Evolutionary conservation across 768 basidiomycete genomes (phyloP).

Genomic region (Nidula microcarpa): DNA sequence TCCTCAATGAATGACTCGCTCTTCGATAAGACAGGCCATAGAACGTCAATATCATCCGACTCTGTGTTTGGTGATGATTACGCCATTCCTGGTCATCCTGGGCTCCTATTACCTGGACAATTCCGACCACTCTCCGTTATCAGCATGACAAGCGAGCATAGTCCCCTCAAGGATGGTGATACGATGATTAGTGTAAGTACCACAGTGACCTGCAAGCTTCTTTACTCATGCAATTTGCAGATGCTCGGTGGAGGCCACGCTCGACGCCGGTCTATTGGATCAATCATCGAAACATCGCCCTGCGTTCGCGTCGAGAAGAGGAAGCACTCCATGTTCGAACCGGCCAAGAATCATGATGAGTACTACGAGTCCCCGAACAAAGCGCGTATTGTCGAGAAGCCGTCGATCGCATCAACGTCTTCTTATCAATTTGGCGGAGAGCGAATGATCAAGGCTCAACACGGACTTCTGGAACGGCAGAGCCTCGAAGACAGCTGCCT

Average conservation of each 20-base stretch:
- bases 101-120: slow-evolving; percentile 41
- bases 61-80: slow-evolving; percentile 60
- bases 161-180: slow-evolving; percentile 64
- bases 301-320: slow-evolving; percentile 64
- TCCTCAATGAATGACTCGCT: slow-evolving; percentile 48
- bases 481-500: slow-evolving; percentile 67
- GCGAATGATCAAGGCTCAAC: slow-evolving; percentile 62
- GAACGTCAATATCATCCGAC: slow-evolving; percentile 49
- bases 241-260: slow-evolving; percentile 81
- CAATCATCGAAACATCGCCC: slow-evolving; percentile 66
- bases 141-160: slow-evolving; percentile 47
- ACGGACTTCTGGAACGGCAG: slow-evolving; percentile 59
- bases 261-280: slow-evolving; percentile 63
- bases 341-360: slow-evolving; percentile 20
- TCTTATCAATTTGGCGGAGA: slow-evolving; percentile 66
- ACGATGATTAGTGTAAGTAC: slow-evolving; percentile 74
- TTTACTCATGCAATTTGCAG: slow-evolving; percentile 24
- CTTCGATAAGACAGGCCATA: slow-evolving; percentile 60
- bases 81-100: slow-evolving; percentile 23
- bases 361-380: slow-evolving; percentile 39
- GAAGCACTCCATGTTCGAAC: slow-evolving; percentile 44
- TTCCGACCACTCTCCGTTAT: slow-evolving; percentile 66
- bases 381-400: slow-evolving; percentile 52
- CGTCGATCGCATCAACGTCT: slow-evolving; percentile 63
- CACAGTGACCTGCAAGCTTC: background rate